A percentile compares a stretch with the other conserved stretches of the same genome.
Conservation (phyloP, 148 eudicot genomes). For the Chenopodium formosanum region DNA sequence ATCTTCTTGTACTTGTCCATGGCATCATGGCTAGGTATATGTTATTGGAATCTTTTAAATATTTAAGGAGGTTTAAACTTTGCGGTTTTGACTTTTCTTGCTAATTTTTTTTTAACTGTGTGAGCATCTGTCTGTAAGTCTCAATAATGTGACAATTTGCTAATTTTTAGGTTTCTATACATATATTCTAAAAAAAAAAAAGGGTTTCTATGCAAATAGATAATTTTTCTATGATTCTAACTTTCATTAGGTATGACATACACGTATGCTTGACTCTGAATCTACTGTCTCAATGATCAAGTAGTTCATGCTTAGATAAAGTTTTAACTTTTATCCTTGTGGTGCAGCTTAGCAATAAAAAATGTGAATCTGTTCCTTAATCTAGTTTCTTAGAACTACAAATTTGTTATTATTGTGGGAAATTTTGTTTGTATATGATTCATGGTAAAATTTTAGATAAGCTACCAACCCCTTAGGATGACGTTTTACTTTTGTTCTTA, state of each 20-base stretch:
- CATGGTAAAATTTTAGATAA: not conserved
- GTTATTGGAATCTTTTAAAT: constrained; percentile 1
- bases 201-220: not conserved
- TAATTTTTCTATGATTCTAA: not conserved
- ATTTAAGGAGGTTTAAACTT: not conserved
- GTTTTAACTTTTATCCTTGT: not conserved
- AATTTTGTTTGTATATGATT: not conserved
- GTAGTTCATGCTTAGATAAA: not conserved
- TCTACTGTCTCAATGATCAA: not conserved
- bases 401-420: not conserved
- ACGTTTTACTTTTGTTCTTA: constrained; percentile 23
- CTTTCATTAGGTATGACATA: not conserved
- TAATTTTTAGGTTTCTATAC: not conserved
- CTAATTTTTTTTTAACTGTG: not conserved
- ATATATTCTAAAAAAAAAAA: too few species aligned
- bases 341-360: not conserved
- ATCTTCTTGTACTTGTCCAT: constrained; percentile 97
- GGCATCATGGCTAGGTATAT: constrained; percentile 90
- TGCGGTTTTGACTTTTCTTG: not conserved
- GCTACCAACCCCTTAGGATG: not conserved
- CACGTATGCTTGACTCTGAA: not conserved
- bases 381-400: not conserved
- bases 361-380: not conserved
- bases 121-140: not conserved
- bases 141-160: not conserved